Evolutionary conservation across 495 filamentous ascomycete genomes (phyloP), one percentile per base, ranked within the genome.

Genomic region (Tuber umbilicatum): DNA sequence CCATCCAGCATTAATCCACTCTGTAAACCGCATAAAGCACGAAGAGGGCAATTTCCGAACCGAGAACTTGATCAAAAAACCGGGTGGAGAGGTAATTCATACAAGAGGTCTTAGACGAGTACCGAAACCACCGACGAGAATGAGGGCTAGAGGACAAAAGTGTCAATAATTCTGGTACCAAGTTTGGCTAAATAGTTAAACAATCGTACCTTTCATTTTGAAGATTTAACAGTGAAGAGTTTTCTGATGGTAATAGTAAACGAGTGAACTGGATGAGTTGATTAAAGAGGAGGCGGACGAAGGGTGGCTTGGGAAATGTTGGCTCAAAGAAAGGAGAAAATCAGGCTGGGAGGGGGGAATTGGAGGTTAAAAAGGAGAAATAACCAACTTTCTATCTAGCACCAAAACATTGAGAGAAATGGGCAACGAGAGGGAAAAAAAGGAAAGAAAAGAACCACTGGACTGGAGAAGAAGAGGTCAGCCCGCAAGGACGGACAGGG

Each of bases 81-180:
- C 14, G 70, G 81, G 72, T 45, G 74, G 71, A 80, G 75, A 77
- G 73, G 70, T 43, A 70, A 89, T 76, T 69, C 93, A 85, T 92
- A 97, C 94, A 86, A 99, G 88, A 85, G 95, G 95, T 84, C 95
- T 92, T 79, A 99, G 90, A 85, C 95, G 94, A 85, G 95, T 99
- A 83, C 95, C 95, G 86, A 98, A 99, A 83, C 95, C 95, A 87
- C 95, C 95, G 85, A 99, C 95, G 83, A 99, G 94, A 91, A 99
- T 98, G 83, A 99, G 90, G 85, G 95, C 95, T 99, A 64, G n/a
- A 64, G 12, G 55, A 12, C 10, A 31, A 64, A 21, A 31, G 27
- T 31, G 55, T 64, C 27, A 64, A 31, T 31, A 17, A 64, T 64
- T 31, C 27, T 31, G n/a, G 5, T 31, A 5, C n/a, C 2, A 64